Base-by-base conservation (phyloP, 176 grass and related monocot species). In the Rhipidocladum racemiflorum region DNA sequence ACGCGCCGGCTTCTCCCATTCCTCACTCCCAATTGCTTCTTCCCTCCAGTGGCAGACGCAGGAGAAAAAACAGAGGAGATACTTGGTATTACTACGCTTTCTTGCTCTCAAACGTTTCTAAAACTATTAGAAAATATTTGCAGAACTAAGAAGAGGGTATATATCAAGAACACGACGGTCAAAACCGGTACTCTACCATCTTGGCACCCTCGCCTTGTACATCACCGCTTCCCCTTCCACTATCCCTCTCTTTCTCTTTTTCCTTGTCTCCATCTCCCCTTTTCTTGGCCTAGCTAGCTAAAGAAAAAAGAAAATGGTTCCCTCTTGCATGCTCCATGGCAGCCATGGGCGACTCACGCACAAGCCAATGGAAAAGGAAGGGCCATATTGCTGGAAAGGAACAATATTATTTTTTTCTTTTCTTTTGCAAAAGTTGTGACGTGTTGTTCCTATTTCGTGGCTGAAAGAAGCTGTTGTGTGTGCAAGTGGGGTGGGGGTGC, bases 401-500 rank as follows among this genome's bases (percentile, higher is more conserved):
- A 13, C 76, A 61, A 55, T 79, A 14, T 14, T 62, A 67, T 80
- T 43, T 24, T 77, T 36, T 59, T 29, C 36, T 56, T 77, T 36
- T 59, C n/a, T 27, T 56, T 80, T 78, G 53, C 35, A 66, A 61
- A 83, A 40, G 59, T 49, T 64, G 65, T 71, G 86, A 45, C 42
- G 17, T 61, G 34, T 21, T 85, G 68, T 75, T 79, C 53, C 32
- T 34, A 30, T 80, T 81, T 20, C 56, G 62, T 75, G 82, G 76
- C 62, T 85, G 63, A 7, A 68, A 75, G 3, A 36, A 29, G 12
- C 1, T 34, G 1, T 34, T 24, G 30, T n/a, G 1, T 35, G 0
- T 21, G 48, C 38, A 32, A 73, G 67, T 84, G 70, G 78, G 17
- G n/a, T n/a, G n/a, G n/a, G 16, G 55, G 43, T 43, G 40, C 13